phyloP scores from a whole-genome alignment of 1,284 basidiomycete genomes.

The Fomitiporia mediterranea region DNA sequence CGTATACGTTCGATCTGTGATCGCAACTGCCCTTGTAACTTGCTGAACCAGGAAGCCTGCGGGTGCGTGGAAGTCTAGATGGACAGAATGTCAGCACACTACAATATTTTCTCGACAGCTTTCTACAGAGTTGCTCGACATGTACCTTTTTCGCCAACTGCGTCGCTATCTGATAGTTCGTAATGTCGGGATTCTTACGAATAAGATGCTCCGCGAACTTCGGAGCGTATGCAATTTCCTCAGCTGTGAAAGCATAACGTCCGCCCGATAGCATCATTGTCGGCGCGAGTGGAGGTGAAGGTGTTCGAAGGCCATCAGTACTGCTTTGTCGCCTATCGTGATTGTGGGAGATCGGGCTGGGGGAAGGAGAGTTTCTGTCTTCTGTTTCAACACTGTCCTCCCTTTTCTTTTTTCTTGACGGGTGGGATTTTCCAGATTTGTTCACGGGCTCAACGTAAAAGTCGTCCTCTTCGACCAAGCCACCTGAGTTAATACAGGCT shows the following conservation, averaged over 20 bases:
- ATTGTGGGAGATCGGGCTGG: not conserved
- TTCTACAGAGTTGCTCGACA: not conserved
- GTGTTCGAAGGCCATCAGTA: constrained; percentile 28
- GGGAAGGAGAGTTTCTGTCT: not conserved
- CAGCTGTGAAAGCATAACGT: constrained; percentile 40
- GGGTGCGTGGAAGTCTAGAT: constrained; percentile 29
- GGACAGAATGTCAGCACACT: not conserved
- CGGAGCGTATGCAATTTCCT: constrained; percentile 41
- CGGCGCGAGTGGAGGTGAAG: constrained; percentile 39
- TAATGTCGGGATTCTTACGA: constrained; percentile 29
- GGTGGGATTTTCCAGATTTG: constrained; percentile 6
- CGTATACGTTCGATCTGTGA: constrained; percentile 10
- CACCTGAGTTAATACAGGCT: constrained; percentile 45
- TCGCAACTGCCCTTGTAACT: not conserved
- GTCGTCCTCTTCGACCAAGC: constrained; percentile 41
- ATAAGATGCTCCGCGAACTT: constrained; percentile 32
- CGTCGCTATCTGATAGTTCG: constrained; percentile 23
- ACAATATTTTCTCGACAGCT: no score
- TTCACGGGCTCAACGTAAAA: constrained; percentile 30
- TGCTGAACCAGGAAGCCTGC: constrained; percentile 13
- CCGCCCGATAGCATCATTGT: constrained; percentile 27
- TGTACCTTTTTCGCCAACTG: constrained; percentile 31
- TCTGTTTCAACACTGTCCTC: constrained; percentile 12
- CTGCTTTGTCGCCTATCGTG: not conserved
- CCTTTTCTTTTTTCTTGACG: constrained; percentile 20